Percentiles rank a stretch among this genome's conserved stretches.
Evolutionary conservation across 805 yeast genomes (phyloP).

Genomic region (Pichia gijzeniarum): DNA sequence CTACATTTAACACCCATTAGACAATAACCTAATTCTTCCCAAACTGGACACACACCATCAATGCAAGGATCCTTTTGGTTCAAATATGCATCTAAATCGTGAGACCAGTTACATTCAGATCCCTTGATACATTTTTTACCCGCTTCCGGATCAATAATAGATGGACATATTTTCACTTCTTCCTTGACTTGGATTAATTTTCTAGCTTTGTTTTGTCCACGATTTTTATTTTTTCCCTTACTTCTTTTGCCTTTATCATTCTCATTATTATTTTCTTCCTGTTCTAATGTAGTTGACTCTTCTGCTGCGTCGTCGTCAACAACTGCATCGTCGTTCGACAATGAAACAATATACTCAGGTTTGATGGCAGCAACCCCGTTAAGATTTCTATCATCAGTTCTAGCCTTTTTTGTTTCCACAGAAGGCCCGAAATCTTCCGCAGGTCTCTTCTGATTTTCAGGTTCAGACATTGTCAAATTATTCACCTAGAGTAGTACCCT

Average conservation of each 20-base stretch:
- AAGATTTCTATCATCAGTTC: neutral
- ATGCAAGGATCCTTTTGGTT: constrained; percentile 63
- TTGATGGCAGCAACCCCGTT: constrained; percentile 74
- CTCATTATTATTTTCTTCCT: constrained; percentile 18
- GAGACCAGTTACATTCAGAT: constrained; percentile 70
- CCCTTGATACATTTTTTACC: constrained; percentile 53
- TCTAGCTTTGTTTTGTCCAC: constrained; percentile 83
- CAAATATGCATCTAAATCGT: constrained; percentile 64
- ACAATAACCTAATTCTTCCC: constrained; percentile 74
- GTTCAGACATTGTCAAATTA: neutral
- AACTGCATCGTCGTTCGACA: constrained; percentile 10
- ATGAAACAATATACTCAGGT: constrained; percentile 52
- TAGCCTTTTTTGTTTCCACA: constrained; percentile 8
- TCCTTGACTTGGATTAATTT: constrained; percentile 67
- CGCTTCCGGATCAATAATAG: constrained; percentile 49
- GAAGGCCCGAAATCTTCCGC: constrained; percentile 10
- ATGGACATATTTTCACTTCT: constrained; percentile 56
- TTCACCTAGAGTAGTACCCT: neutral
- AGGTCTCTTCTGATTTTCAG: constrained; percentile 13
- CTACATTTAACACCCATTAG: constrained; percentile 91
- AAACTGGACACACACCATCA: constrained; percentile 81
- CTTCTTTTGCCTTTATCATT: constrained; percentile 32
- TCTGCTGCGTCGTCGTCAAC: constrained; percentile 45
- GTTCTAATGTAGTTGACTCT: constrained; percentile 20
- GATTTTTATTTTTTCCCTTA: constrained; percentile 31